Base-by-base conservation (phyloP, 2,329 filamentous ascomycete genomes). In the Penicillium sp. region DNA sequence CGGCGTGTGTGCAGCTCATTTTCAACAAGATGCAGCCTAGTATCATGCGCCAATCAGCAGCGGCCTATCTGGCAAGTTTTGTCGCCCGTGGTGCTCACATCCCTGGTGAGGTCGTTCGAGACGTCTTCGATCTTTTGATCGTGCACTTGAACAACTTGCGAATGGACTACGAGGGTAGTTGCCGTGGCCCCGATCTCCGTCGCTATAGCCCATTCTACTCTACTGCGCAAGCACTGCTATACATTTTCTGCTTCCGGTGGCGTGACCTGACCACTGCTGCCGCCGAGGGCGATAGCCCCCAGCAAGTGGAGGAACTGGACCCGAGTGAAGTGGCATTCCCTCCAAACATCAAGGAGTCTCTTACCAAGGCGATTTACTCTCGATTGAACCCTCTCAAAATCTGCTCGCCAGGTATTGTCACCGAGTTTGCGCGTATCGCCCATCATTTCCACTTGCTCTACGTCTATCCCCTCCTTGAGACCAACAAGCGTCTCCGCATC, bases 191-290 rank as follows among this genome's bases (percentile, higher is more conserved):
- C 0, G 89, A 98, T 65, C 78, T 94, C 46, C 83, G 85, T 52
- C 84, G 86, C 38, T 95, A 91, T 64, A 82, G 84, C 39, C 81
- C 86, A 11, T 95, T 94, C 69, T 96, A 96, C 67, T 84, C 87
- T 14, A 82, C 89, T 39, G 82, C 86, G n/a, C 90, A 96, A 68
- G 89, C 89, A 1, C 76, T 94, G 2, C 79, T 96, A 20, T 96
- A 96, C 72, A 91, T 95, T 49, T 96, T 95, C 70, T 98, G 93
- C 74, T 98, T 98, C 75, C 84, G 93, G 45, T 98, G 93, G 93
- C 85, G 89, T 51, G 91, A 97, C 62, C 76, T 98, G 38, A 85
- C 79, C 1, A 79, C 78, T 3, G 79, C 85, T 11, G 71, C 78
- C 11, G 64, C 66, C 20, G 73, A 77, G 20, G 73, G 75, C 35